Conservation (phyloP, 371 early-diverging fungal species). For the Haplosporangium sp. region DNA sequence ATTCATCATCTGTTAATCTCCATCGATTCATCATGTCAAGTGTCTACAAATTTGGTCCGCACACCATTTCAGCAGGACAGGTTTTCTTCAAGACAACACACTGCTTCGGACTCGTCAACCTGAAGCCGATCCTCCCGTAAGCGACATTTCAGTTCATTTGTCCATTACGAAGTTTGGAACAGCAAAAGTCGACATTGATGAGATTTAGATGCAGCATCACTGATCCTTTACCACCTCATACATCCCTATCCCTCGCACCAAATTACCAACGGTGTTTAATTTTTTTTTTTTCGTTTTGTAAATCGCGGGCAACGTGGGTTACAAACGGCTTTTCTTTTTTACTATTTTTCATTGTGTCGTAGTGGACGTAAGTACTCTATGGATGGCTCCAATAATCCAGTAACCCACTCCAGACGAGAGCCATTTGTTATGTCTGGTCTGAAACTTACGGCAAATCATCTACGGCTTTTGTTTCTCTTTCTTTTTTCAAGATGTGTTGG, state of each 20-base stretch:
- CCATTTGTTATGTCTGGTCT: too few species aligned
- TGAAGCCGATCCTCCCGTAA: constrained; percentile 88
- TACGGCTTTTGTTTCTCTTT: not conserved
- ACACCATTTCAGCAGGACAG: constrained; percentile 71
- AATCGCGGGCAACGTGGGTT: too few species aligned
- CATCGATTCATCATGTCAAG: constrained; percentile 12
- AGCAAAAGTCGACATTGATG: too few species aligned
- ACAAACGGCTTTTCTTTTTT: not conserved
- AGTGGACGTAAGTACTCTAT: constrained; percentile 18
- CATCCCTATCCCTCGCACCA: too few species aligned
- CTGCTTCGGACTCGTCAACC: constrained; percentile 85
- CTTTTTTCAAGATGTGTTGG: constrained; percentile 78
- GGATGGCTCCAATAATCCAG: too few species aligned
- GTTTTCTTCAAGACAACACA: constrained; percentile 78
- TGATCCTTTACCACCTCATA: too few species aligned
- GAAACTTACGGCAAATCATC: too few species aligned
- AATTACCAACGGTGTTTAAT: too few species aligned
- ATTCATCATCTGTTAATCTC: not conserved
- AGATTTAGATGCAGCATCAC: too few species aligned
- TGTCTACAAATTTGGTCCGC: constrained; percentile 69
- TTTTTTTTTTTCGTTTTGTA: too few species aligned
- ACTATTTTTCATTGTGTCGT: constrained; percentile 12
- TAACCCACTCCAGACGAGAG: too few species aligned
- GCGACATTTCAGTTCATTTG: constrained; percentile 1
- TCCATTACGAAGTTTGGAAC: too few species aligned